A percentile compares a stretch with the other conserved stretches of the same genome.
Evolutionary conservation across 1,284 basidiomycete species (phyloP).

Genomic region (Xanthoconium separans): DNA sequence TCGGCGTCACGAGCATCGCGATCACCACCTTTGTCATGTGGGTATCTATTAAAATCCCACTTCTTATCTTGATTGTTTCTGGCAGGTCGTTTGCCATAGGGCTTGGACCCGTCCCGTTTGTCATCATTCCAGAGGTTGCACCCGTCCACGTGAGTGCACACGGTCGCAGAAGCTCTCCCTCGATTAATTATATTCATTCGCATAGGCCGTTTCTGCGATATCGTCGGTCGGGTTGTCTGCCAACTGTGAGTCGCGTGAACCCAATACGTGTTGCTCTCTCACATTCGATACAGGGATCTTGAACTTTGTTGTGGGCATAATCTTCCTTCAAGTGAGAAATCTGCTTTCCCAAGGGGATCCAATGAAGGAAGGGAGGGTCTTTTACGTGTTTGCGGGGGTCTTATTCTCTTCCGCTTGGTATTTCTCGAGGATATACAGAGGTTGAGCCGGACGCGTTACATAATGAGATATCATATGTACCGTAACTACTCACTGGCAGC

Average conservation of each 20-base stretch:
- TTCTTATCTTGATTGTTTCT: slow-evolving; percentile 2
- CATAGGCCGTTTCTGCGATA: slow-evolving; percentile 78
- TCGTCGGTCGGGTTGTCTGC: slow-evolving; percentile 81
- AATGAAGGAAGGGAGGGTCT: slow-evolving; percentile 74
- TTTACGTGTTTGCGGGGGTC: slow-evolving; percentile 71
- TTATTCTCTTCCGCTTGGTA: slow-evolving; percentile 40
- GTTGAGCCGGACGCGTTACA: slow-evolving; percentile 23
- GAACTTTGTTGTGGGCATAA: slow-evolving; percentile 80
- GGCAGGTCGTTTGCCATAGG: slow-evolving; percentile 83
- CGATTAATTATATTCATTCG: neutral
- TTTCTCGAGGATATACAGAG: slow-evolving; percentile 42
- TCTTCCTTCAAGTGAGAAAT: slow-evolving; percentile 83
- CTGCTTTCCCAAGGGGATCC: slow-evolving; percentile 63
- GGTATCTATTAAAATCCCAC: slow-evolving; percentile 24
- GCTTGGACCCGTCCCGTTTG: slow-evolving; percentile 90
- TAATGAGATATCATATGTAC: slow-evolving; percentile 18
- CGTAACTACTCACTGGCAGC: neutral
- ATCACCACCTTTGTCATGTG: slow-evolving; percentile 85
- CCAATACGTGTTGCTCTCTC: neutral
- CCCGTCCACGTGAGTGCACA: slow-evolving; percentile 62
- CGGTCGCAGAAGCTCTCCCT: neutral
- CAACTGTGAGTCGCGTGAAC: slow-evolving; percentile 60
- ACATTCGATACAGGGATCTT: slow-evolving; percentile 58
- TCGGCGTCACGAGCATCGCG: slow-evolving; percentile 67
- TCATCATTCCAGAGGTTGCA: slow-evolving; percentile 90